Conservation (phyloP, 306 rosid genomes). For the Vigna mungo region DNA sequence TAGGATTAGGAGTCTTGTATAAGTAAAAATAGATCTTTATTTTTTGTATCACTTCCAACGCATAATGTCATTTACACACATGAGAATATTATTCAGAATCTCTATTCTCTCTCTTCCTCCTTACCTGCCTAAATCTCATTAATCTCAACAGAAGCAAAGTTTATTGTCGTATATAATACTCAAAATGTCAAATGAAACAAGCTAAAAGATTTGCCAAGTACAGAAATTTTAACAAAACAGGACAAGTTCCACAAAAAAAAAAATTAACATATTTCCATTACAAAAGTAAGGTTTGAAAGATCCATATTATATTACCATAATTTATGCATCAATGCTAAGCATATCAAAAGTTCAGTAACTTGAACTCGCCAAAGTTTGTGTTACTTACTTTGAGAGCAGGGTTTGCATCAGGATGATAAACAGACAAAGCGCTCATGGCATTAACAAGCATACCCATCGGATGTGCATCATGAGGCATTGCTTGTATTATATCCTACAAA, state of each 20-base stretch:
- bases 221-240: background rate
- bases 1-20: conserved; percentile 1
- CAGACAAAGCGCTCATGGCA: conserved; percentile 88
- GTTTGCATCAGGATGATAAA: conserved; percentile 90
- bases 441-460: conserved; percentile 94
- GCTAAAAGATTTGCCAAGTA: background rate
- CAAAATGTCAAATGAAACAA: conserved; percentile 2
- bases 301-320: background rate
- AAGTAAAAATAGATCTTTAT: background rate
- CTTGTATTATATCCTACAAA: conserved; percentile 78
- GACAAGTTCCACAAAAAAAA: background rate
- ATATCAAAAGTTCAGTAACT: conserved; percentile 22
- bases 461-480: conserved; percentile 98
- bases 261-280: background rate
- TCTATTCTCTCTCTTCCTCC: background rate
- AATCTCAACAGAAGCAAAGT: background rate
- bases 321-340: conserved; percentile 25
- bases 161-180: background rate
- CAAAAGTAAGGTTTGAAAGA: background rate
- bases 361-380: conserved; percentile 10
- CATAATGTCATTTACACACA: background rate
- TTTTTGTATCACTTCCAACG: background rate
- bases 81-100: background rate
- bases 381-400: conserved; percentile 84
- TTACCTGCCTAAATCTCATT: background rate